Percentiles rank a stretch among this genome's conserved stretches.
Evolutionary conservation across 495 filamentous ascomycete species (phyloP).

Genomic region (Rostrohypoxylon terebratum): DNA sequence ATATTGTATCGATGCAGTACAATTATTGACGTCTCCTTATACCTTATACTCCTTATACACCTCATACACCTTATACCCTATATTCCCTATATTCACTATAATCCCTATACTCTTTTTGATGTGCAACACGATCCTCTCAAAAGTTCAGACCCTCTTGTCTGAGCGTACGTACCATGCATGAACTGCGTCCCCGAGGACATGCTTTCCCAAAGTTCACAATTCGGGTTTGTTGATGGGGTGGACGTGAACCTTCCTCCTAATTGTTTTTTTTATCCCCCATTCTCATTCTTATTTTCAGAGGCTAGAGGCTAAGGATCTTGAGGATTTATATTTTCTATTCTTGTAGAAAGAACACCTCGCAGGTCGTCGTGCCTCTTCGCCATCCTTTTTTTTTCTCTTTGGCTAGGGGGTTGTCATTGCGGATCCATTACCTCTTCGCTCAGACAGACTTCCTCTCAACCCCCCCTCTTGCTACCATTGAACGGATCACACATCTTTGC

Average conservation of each 20-base stretch:
- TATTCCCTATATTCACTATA: no score
- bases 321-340: neutral
- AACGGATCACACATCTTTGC: neutral
- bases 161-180: conserved; percentile 20
- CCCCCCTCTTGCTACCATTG: neutral
- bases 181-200: conserved; percentile 26
- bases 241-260: conserved; percentile 17
- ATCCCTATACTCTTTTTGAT: conserved; percentile 18
- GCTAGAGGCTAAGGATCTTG: neutral
- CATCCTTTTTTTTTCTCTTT: neutral
- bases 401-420: neutral
- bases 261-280: neutral
- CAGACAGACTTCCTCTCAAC: neutral
- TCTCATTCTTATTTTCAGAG: neutral
- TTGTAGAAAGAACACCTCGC: conserved; percentile 8
- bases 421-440: neutral
- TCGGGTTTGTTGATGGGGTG: conserved; percentile 19
- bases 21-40: conserved; percentile 21
- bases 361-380: neutral
- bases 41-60: no score
- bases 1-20: conserved; percentile 26
- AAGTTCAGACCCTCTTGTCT: conserved; percentile 16
- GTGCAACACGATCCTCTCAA: conserved; percentile 26
- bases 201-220: conserved; percentile 28
- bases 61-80: neutral